A percentile compares a stretch with the other conserved stretches of the same genome.
These are phyloP conservation scores for Jaapia argillacea DNA, from an alignment of 768 basidiomycete genomes.

Conservation along the genomic window DNA sequence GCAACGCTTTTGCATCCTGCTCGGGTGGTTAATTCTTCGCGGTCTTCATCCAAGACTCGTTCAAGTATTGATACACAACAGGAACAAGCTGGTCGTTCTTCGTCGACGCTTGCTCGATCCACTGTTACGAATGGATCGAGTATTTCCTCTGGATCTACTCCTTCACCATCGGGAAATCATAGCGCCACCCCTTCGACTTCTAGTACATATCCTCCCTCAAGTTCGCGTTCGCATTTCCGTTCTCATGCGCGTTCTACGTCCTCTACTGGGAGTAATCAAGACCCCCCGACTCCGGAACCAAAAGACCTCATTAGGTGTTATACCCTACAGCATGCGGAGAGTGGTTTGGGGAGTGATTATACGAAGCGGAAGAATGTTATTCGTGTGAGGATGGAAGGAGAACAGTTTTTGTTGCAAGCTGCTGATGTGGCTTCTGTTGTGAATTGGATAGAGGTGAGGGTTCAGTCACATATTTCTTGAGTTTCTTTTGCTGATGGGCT, in stretches of 20 bases:
- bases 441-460: slow-evolving; percentile 86
- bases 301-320: slow-evolving; percentile 59
- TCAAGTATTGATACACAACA: slow-evolving; percentile 15
- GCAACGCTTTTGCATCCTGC: slow-evolving; percentile 34
- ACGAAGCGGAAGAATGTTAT: slow-evolving; percentile 90
- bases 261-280: slow-evolving; percentile 1
- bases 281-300: slow-evolving; percentile 30
- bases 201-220: neutral
- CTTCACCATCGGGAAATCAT: neutral
- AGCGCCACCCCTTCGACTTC: neutral
- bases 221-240: slow-evolving; percentile 6
- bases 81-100: slow-evolving; percentile 6
- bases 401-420: slow-evolving; percentile 94
- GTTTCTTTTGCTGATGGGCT: slow-evolving; percentile 3
- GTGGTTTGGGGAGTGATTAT: slow-evolving; percentile 93
- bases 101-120: slow-evolving; percentile 8
- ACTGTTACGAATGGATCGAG: slow-evolving; percentile 7
- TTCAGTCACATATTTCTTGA: neutral
- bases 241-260: neutral
- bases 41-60: neutral
- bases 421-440: slow-evolving; percentile 77
- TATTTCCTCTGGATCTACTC: slow-evolving; percentile 1
- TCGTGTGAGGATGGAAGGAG: slow-evolving; percentile 82
- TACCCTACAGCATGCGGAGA: slow-evolving; percentile 84
- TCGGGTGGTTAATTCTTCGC: slow-evolving; percentile 13